Evolutionary conservation across 345 rosid species (phyloP), one percentile per base, ranked within the genome.

Genomic region (Pseudoturritis turrita): DNA sequence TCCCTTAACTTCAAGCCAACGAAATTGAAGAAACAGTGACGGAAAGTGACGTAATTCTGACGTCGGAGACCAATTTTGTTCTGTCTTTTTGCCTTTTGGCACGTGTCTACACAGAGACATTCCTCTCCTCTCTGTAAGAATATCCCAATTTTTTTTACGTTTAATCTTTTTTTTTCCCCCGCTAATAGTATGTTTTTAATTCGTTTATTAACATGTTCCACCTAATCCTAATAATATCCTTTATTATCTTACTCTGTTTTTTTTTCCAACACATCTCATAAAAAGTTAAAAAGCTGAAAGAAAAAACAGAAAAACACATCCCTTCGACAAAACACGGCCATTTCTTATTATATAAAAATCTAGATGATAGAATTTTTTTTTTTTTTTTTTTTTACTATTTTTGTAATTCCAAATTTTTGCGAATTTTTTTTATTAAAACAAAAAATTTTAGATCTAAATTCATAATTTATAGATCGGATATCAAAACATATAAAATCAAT

Each of bases 1-100:
- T 36, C 35, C 36, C 65, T 63, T 70, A 62, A 54, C 79, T 70
- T 76, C 31, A 76, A 55, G 79, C 79, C 31, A 63, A 70, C 75
- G 71, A 69, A 45, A 70, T 69, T 35, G 69, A 53, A 28, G 37
- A 45, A 6, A 69, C 54, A 26, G 66, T 68, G 73, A 61, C 52
- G 49, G 33, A 19, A 60, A 71, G 66, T 70, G 75, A 74, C 53
- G 54, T 40, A 68, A 12, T 14, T 6, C 37, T 55, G 70, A 69
- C 75, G 64, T 23, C 39, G 26, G 70, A 10, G 46, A 22, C 6
- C 22, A 43, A 22, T 43, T 7, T 53, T 23, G 31, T 23, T 66
- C 44, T 40, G 15, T 10, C n/a, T 28, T 45, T n/a, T 65, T 25
- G 59, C 36, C 43, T 56, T 65, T 40, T 44, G 7, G 19, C 46